Percentiles rank a stretch among this genome's conserved stretches.
Evolutionary conservation across 2,329 filamentous ascomycete species (phyloP).

Genomic region (Aspergillus sp.): DNA sequence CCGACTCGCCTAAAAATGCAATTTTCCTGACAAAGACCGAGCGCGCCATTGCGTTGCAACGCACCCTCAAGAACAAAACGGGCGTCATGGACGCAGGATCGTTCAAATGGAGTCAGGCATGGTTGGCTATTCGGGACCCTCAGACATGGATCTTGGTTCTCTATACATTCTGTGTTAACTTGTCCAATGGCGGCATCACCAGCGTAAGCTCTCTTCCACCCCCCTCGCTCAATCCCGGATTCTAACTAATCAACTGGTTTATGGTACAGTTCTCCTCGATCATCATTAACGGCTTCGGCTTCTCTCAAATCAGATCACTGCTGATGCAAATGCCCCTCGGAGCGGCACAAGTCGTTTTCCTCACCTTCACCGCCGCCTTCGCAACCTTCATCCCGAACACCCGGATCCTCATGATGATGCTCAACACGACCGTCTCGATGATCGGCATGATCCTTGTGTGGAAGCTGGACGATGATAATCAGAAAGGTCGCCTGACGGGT

Average conservation of each 20-base stretch:
- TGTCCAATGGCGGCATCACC: conserved; percentile 36
- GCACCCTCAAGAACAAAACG: conserved; percentile 52
- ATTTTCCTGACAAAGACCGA: conserved; percentile 44
- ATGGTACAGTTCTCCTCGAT: conserved; percentile 30
- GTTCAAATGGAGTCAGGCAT: conserved; percentile 45
- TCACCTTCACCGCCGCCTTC: conserved; percentile 28
- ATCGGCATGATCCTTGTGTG: conserved; percentile 36
- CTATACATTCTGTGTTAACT: conserved; percentile 33
- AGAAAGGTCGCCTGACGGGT: conserved; percentile 29
- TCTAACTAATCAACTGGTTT: background rate
- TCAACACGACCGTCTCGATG: conserved; percentile 28
- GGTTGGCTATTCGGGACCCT: conserved; percentile 29
- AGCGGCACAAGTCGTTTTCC: conserved; percentile 33
- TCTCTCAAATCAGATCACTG: conserved; percentile 36
- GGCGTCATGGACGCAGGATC: conserved; percentile 53
- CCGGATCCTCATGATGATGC: conserved; percentile 35
- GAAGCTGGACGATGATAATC: conserved; percentile 23
- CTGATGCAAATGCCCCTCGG: conserved; percentile 40
- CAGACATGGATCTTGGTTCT: conserved; percentile 35
- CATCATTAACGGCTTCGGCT: conserved; percentile 39
- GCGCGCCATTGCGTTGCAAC: conserved; percentile 50
- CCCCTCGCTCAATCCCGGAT: background rate
- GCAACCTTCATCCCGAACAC: conserved; percentile 27
- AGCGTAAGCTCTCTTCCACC: conserved; percentile 17
- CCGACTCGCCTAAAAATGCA: conserved; percentile 37